A percentile compares a stretch with the other conserved stretches of the same genome.
Evolutionary conservation across 2,329 filamentous ascomycete species (phyloP).

Genomic region (Huntiella moniliformis): DNA sequence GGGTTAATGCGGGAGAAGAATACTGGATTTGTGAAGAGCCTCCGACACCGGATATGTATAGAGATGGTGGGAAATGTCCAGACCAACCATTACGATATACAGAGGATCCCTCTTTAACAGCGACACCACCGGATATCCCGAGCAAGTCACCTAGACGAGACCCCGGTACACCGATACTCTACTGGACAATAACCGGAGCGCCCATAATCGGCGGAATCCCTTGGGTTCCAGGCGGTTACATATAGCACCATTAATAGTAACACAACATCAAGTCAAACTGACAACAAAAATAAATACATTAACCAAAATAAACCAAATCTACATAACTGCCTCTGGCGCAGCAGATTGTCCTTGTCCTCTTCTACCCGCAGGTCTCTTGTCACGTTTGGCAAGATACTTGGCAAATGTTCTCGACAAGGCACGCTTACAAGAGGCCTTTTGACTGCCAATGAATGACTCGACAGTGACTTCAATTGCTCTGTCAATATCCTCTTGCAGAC

Average conservation of each 20-base stretch:
- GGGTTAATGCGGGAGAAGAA: neutral
- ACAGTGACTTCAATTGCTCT: conserved; percentile 93
- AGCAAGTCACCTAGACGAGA: conserved; percentile 2
- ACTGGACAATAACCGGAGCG: conserved; percentile 7
- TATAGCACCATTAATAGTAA: conserved; percentile 1
- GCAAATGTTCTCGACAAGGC: conserved; percentile 84
- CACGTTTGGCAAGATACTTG: conserved; percentile 59
- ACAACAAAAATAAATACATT: neutral
- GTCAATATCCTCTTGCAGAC: conserved; percentile 76
- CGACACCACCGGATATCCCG: conserved; percentile 3
- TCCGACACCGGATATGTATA: conserved; percentile 5
- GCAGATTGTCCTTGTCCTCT: neutral
- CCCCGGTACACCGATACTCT: conserved; percentile 5
- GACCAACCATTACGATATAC: neutral
- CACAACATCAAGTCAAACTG: neutral
- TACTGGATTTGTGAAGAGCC: neutral
- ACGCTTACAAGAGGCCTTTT: conserved; percentile 97
- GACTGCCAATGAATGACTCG: conserved; percentile 85
- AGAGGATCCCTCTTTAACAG: neutral
- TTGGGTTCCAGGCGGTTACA: conserved; percentile 10
- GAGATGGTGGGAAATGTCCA: conserved; percentile 1
- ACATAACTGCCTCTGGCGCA: conserved; percentile 6
- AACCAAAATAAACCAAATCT: neutral
- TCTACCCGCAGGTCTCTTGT: conserved; percentile 9
- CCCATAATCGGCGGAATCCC: conserved; percentile 4